Percentiles rank a stretch among this genome's conserved stretches.
Conservation (phyloP, 352 stramenopile genomes). For the Phytophthora sp. region DNA sequence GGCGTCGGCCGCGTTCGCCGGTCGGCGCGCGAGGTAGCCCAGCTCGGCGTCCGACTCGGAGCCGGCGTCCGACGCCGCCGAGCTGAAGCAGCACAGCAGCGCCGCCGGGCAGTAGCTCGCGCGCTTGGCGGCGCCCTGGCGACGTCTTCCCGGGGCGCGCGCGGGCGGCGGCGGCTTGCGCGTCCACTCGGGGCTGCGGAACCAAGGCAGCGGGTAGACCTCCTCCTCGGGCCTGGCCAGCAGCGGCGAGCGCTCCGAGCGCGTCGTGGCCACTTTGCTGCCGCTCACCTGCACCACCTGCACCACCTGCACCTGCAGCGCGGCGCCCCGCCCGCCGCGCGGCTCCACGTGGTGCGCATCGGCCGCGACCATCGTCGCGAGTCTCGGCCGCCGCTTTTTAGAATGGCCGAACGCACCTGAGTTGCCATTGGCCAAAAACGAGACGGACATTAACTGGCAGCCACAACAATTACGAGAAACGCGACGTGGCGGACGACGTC, state of each 20-base stretch:
- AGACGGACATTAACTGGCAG: no score
- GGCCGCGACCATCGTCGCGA: slow-evolving; percentile 36
- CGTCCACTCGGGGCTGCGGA: slow-evolving; percentile 70
- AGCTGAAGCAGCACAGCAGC: slow-evolving; percentile 31
- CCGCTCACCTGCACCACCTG: slow-evolving; percentile 20
- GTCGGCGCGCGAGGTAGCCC: slow-evolving; percentile 35
- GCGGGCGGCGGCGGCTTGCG: slow-evolving; percentile 20
- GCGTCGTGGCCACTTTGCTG: slow-evolving; percentile 27
- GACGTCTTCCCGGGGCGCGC: slow-evolving; percentile 6
- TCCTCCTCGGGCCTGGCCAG: slow-evolving; percentile 64
- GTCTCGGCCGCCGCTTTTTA: no score
- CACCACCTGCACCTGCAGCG: background rate
- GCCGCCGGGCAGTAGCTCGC: background rate
- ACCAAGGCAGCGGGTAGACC: slow-evolving; percentile 79
- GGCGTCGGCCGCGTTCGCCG: slow-evolving; percentile 12
- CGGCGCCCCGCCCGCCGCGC: background rate
- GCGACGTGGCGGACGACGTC: background rate
- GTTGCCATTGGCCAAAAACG: no score
- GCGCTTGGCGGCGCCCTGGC: background rate
- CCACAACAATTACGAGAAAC: no score
- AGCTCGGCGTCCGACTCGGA: slow-evolving; percentile 61
- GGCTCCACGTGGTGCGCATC: slow-evolving; percentile 16
- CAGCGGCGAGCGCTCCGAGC: slow-evolving; percentile 50
- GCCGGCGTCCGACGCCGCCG: slow-evolving; percentile 19
- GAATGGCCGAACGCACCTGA: no score